Conservation (phyloP, 169 alveolate genomes). For the Ichthyophthirius multifiliis region DNA sequence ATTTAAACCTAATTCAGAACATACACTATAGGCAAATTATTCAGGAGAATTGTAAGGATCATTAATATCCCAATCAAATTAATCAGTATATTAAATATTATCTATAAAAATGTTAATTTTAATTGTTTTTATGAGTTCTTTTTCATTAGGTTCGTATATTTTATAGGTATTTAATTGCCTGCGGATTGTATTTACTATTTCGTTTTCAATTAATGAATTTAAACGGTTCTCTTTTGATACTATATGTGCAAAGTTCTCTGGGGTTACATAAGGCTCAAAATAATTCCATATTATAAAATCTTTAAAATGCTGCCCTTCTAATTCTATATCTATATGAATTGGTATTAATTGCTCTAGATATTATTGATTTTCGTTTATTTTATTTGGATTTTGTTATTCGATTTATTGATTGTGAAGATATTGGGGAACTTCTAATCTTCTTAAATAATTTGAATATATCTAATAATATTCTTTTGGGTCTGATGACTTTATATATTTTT, state of each 20-base stretch:
- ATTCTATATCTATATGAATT: background rate
- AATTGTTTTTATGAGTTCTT: constrained; percentile 61
- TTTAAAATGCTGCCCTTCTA: background rate
- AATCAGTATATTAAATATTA: constrained; percentile 57
- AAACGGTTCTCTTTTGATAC: background rate
- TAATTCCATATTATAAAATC: background rate
- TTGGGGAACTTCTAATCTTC: background rate
- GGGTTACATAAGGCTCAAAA: background rate
- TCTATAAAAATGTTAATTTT: constrained; percentile 59
- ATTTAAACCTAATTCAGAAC: background rate
- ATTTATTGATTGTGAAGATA: background rate
- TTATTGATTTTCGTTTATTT: background rate
- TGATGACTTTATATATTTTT: background rate
- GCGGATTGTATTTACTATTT: background rate
- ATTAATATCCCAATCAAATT: constrained; percentile 79
- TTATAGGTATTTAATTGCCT: background rate
- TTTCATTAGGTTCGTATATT: constrained; percentile 56
- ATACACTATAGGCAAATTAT: constrained; percentile 22
- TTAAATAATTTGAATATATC: background rate
- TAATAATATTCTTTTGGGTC: background rate
- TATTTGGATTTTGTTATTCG: background rate
- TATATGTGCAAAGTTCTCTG: background rate
- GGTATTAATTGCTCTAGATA: background rate
- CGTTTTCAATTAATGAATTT: background rate
- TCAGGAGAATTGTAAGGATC: constrained; percentile 57